These are phyloP conservation scores for Backusella liffmaniae DNA, from an alignment of 192 early-diverging fungal genomes.

Conservation along the genomic window DNA sequence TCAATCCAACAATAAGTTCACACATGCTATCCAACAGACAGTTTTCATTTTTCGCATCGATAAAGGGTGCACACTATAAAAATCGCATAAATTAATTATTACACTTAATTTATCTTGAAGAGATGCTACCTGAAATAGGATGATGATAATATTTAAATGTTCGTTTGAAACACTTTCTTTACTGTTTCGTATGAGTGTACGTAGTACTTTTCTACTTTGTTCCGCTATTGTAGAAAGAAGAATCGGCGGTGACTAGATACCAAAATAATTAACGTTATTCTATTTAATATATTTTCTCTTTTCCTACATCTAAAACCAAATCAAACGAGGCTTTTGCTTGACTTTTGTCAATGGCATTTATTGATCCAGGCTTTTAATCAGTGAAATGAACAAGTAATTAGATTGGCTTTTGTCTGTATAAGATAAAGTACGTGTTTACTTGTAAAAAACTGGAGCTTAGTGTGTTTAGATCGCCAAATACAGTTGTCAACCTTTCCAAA, in stretches of 20 bases:
- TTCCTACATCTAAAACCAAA: neutral
- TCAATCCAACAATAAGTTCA: conserved; percentile 5
- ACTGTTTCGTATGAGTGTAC: neutral
- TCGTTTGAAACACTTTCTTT: neutral
- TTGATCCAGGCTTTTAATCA: neutral
- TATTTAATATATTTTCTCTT: neutral
- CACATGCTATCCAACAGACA: neutral
- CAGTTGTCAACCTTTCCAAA: neutral
- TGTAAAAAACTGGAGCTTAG: conserved; percentile 11
- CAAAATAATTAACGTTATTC: neutral
- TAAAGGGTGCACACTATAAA: neutral
- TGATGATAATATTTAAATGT: conserved; percentile 3
- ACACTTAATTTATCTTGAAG: neutral
- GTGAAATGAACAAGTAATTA: neutral
- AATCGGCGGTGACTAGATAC: neutral
- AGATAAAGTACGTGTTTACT: neutral
- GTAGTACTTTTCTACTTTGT: neutral
- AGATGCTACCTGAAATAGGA: conserved; percentile 17
- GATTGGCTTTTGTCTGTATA: neutral
- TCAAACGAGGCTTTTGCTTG: neutral
- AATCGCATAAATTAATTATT: neutral
- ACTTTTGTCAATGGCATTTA: conserved; percentile 4
- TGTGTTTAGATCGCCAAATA: neutral
- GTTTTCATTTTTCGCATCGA: neutral
- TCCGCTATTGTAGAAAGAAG: neutral